These are phyloP conservation scores for Sporisorium iseilematis-ciliati DNA, from an alignment of 1,284 basidiomycete genomes.

Conservation along the genomic window DNA sequence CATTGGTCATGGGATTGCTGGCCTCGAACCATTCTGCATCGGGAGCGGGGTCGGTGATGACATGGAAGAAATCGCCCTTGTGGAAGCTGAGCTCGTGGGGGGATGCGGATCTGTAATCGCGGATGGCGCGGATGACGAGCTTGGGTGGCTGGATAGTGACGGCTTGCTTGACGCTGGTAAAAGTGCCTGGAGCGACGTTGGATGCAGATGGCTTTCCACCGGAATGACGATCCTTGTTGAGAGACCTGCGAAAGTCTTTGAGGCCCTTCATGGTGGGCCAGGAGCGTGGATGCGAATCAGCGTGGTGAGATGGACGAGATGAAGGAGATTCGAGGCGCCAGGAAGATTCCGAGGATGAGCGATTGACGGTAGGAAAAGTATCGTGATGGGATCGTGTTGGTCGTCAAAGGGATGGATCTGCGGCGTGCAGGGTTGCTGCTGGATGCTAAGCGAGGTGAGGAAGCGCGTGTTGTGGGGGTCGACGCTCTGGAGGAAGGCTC, in stretches of 20 bases:
- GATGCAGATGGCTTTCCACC: constrained; percentile 45
- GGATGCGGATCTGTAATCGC: constrained; percentile 78
- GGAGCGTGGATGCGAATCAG: not conserved
- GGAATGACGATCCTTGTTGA: constrained; percentile 61
- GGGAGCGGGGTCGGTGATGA: constrained; percentile 78
- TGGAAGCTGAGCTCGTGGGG: constrained; percentile 90
- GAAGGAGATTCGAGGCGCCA: not conserved
- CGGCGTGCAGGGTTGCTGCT: not conserved
- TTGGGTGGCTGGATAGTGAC: constrained; percentile 78
- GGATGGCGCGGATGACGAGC: constrained; percentile 91
- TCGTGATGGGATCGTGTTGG: constrained; percentile 14
- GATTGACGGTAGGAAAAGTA: not conserved
- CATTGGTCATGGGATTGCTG: constrained; percentile 83
- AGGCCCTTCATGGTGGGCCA: constrained; percentile 61
- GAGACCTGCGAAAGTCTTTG: constrained; percentile 65
- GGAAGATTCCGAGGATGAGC: not conserved
- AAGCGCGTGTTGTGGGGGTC: not conserved
- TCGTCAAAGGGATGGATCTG: constrained; percentile 1
- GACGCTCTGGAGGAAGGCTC: not conserved
- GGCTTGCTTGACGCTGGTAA: constrained; percentile 55
- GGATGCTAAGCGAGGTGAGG: constrained; percentile 1
- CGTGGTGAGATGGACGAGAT: not conserved
- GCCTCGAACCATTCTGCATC: constrained; percentile 71
- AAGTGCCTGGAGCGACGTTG: constrained; percentile 27
- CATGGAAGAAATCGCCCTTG: constrained; percentile 98